phyloP scores from a whole-genome alignment of 2,329 filamentous ascomycete species.

The Corniculantispora saksenae region DNA sequence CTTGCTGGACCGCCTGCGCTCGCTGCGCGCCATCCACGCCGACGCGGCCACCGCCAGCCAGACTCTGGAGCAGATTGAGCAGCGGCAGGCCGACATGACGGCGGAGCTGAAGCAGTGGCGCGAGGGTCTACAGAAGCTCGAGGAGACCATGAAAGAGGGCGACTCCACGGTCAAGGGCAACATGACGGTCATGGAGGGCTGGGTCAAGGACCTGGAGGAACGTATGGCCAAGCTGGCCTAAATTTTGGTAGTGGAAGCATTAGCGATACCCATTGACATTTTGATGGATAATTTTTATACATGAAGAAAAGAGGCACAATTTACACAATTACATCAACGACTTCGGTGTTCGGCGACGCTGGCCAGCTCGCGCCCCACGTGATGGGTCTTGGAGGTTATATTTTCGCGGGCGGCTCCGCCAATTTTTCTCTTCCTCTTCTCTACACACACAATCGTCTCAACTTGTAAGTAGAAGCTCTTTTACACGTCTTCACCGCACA shows the following conservation, averaged over 20 bases:
- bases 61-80: conserved; percentile 75
- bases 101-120: conserved; percentile 85
- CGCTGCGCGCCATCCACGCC: conserved; percentile 79
- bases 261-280: conserved; percentile 14
- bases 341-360: neutral
- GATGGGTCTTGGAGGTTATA: conserved; percentile 7
- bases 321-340: neutral
- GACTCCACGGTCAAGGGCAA: conserved; percentile 74
- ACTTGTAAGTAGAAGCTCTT: conserved; percentile 35
- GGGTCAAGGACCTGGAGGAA: conserved; percentile 84
- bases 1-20: conserved; percentile 81
- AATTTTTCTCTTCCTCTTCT: conserved; percentile 1
- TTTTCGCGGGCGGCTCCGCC: conserved; percentile 12
- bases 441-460: conserved; percentile 17
- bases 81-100: conserved; percentile 77
- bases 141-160: conserved; percentile 70
- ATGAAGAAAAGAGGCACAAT: neutral
- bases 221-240: conserved; percentile 63
- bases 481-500: conserved; percentile 2
- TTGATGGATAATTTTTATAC: conserved; percentile 8
- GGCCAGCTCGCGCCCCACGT: conserved; percentile 15
- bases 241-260: conserved; percentile 1
- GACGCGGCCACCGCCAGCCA: conserved; percentile 81
- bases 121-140: conserved; percentile 76
- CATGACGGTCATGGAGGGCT: conserved; percentile 79